These are phyloP conservation scores for Candida hispaniensis DNA, from an alignment of 805 yeast species.

Conservation along the genomic window DNA sequence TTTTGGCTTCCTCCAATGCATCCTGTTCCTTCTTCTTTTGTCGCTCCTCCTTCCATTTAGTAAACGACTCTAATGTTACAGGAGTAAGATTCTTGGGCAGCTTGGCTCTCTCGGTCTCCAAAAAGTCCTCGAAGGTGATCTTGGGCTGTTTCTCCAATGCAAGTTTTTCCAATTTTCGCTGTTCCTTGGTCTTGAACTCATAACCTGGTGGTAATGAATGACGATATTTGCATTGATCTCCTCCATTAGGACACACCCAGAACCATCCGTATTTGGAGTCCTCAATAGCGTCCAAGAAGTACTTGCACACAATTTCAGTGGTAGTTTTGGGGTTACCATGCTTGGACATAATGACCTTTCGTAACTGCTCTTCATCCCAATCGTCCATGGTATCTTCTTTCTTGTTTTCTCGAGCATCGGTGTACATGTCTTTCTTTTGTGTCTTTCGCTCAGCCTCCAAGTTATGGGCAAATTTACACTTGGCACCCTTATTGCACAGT, in stretches of 20 bases:
- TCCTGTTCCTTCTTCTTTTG: constrained; percentile 40
- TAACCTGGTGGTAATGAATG: constrained; percentile 97
- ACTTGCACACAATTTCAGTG: constrained; percentile 89
- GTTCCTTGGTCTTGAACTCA: constrained; percentile 93
- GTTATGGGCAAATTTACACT: constrained; percentile 92
- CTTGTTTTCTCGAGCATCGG: constrained; percentile 66
- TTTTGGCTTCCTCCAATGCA: constrained; percentile 34
- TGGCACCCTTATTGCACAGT: constrained; percentile 50
- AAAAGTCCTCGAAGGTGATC: constrained; percentile 89
- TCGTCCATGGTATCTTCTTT: constrained; percentile 83
- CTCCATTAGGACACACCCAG: constrained; percentile 95
- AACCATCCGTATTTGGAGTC: constrained; percentile 98
- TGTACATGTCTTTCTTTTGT: constrained; percentile 82
- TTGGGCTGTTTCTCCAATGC: constrained; percentile 78
- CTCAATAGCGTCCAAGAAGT: constrained; percentile 92
- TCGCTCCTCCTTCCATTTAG: constrained; percentile 71
- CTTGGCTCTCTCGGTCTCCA: constrained; percentile 84
- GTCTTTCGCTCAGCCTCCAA: constrained; percentile 74
- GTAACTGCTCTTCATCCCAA: constrained; percentile 95
- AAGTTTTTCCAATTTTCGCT: constrained; percentile 75
- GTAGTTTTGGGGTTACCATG: constrained; percentile 92
- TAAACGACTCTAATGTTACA: constrained; percentile 69
- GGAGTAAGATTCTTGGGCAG: constrained; percentile 72
- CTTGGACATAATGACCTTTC: constrained; percentile 75
- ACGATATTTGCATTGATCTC: constrained; percentile 82